A percentile compares a stretch with the other conserved stretches of the same genome.
These are phyloP conservation scores for Pichia sp. DNA, from an alignment of 1,139 yeast genomes.

Conservation along the genomic window DNA sequence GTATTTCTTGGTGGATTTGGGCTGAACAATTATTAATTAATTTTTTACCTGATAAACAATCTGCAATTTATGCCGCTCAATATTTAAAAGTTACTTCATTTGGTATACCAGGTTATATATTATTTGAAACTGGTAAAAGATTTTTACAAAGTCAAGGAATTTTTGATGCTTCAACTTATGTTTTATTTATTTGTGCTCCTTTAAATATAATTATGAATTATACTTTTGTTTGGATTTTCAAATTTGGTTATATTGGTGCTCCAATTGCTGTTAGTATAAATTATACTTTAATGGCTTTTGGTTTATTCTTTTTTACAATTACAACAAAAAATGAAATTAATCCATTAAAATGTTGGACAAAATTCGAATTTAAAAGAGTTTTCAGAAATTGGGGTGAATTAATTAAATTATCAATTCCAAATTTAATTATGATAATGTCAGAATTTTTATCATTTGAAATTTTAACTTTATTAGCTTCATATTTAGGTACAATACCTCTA, in stretches of 20 bases:
- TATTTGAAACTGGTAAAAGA: slow-evolving; percentile 50
- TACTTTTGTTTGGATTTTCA: slow-evolving; percentile 38
- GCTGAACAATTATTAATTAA: slow-evolving; percentile 28
- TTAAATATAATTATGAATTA: slow-evolving; percentile 46
- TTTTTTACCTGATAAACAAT: slow-evolving; percentile 33
- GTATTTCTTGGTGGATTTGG: slow-evolving; percentile 44
- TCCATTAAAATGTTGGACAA: slow-evolving; percentile 42
- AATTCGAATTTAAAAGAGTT: slow-evolving; percentile 32
- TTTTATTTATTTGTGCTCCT: slow-evolving; percentile 48
- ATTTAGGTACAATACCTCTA: slow-evolving; percentile 46
- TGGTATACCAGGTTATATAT: slow-evolving; percentile 51
- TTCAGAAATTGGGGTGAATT: slow-evolving; percentile 44
- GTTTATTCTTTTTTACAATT: slow-evolving; percentile 38
- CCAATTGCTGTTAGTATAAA: slow-evolving; percentile 54
- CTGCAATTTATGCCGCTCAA: slow-evolving; percentile 48
- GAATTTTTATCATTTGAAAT: slow-evolving; percentile 55
- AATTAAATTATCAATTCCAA: slow-evolving; percentile 48
- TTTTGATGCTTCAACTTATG: slow-evolving; percentile 47
- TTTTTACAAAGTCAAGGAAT: slow-evolving; percentile 51
- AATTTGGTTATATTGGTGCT: slow-evolving; percentile 48
- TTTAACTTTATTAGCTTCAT: slow-evolving; percentile 48
- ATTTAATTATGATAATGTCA: slow-evolving; percentile 53
- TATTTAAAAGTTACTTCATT: slow-evolving; percentile 45
- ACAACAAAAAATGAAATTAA: slow-evolving; percentile 31
- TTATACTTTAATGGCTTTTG: slow-evolving; percentile 50